phyloP scores from a whole-genome alignment of 1,139 yeast genomes.

The Taphrina communis region DNA sequence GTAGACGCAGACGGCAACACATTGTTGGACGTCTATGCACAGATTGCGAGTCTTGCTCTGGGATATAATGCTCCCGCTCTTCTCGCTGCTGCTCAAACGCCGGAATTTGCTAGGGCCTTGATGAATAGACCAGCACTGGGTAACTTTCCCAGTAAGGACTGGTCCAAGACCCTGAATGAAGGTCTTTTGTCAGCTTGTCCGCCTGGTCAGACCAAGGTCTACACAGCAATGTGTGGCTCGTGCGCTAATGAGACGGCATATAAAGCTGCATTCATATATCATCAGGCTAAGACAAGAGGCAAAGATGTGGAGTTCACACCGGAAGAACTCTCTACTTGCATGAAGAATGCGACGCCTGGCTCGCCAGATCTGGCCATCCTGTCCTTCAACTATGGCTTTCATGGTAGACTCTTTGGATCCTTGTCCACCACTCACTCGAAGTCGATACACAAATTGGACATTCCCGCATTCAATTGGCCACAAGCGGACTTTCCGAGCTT shows the following conservation, averaged over 20 bases:
- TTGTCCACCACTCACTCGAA: conserved; percentile 79
- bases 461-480: conserved; percentile 87
- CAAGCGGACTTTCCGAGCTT: conserved; percentile 79
- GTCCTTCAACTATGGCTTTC: conserved; percentile 77
- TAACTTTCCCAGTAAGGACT: conserved; percentile 72
- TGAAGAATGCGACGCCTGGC: conserved; percentile 68
- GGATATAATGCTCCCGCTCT: conserved; percentile 81
- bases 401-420: conserved; percentile 81
- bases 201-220: conserved; percentile 67
- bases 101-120: conserved; percentile 68
- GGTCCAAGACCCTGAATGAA: conserved; percentile 62
- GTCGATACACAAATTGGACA: conserved; percentile 82
- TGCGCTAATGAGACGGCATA: conserved; percentile 85
- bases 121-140: conserved; percentile 81
- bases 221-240: conserved; percentile 82
- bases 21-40: conserved; percentile 73
- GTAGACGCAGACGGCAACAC: conserved; percentile 74
- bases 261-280: conserved; percentile 82
- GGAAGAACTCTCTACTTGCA: conserved; percentile 67
- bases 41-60: conserved; percentile 76
- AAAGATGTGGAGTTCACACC: conserved; percentile 59
- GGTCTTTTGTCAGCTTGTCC: conserved; percentile 70
- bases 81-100: conserved; percentile 65
- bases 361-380: conserved; percentile 73
- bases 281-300: conserved; percentile 64